phyloP scores from a whole-genome alignment of 345 rosid species.

The Rhizophora mangle region DNA sequence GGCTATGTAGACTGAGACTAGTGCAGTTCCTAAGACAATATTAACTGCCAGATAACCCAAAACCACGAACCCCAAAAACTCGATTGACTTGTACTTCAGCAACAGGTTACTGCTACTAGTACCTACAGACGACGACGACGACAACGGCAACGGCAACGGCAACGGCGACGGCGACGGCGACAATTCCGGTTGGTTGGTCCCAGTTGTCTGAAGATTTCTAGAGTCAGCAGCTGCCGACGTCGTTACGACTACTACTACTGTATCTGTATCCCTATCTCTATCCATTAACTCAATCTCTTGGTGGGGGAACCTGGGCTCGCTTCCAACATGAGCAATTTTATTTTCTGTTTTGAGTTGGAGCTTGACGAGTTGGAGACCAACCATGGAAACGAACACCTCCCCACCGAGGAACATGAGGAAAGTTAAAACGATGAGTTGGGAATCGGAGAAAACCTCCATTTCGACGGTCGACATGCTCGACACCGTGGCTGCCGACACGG shows the following conservation, averaged over 20 bases:
- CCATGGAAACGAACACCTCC: constrained; percentile 58
- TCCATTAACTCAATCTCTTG: no score
- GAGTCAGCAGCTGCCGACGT: no score
- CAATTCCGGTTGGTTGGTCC: no score
- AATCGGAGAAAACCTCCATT: constrained; percentile 71
- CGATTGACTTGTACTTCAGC: background rate
- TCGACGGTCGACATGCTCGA: constrained; percentile 78
- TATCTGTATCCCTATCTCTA: no score
- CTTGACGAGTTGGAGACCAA: constrained; percentile 21
- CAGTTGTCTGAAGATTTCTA: no score
- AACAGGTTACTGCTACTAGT: background rate
- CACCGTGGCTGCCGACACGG: constrained; percentile 56
- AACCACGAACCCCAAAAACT: constrained; percentile 4
- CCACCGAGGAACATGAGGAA: constrained; percentile 60
- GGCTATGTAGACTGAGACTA: background rate
- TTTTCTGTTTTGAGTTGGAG: background rate
- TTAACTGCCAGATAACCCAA: constrained; percentile 7
- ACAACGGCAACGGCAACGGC: no score
- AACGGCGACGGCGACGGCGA: no score
- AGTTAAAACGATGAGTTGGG: constrained; percentile 56
- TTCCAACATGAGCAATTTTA: no score
- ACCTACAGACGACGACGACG: no score
- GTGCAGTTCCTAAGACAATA: background rate
- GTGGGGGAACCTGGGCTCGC: no score
- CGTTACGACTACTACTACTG: no score